Evolutionary conservation across 1,284 basidiomycete genomes (phyloP), one percentile per base, ranked within the genome.

Genomic region (Sporisorium scitamineum): DNA sequence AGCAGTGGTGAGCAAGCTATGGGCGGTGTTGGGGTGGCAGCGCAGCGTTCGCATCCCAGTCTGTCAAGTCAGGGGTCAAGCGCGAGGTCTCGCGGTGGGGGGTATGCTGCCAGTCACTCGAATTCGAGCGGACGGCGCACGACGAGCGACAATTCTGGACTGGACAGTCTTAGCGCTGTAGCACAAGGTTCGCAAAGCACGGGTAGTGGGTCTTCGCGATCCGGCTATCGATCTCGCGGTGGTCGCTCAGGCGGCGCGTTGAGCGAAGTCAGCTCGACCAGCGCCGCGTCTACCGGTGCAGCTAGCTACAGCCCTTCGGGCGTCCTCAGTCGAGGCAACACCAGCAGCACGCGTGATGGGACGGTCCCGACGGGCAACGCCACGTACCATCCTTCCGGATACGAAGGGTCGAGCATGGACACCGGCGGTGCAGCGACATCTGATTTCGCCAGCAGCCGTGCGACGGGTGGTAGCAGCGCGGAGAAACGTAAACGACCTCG

Each of bases 281-380:
- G 71, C 26, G 64, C 60, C 16, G 76, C 59, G 3, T 79, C 73
- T 34, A 79, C 71, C 3, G 76, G 78, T 5, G 78, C 78, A 9
- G 78, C 78, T 7, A 78, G 76, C 64, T 80, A 79, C 54, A 76
- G 62, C 45, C 76, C 78, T 0, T 70, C 63, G 41, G 71, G 62
- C 10, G 34, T 47, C 20, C 62, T 79, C 11, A 70, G 59, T 14
- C 50, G 78, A 29, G 76, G 57, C 51, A 75, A 70, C 39, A 79
- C 73, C 1, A 41, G 62, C 9, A 77, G 77, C 54, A 77, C 77
- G 20, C 62, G 77, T 22, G 66, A 61, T 7, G 60, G 58, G 1
- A 39, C 39, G 7, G 54, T 11, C 2, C 55, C 31, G 1, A 59
- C 65, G 2, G 64, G 47, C 29, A 34, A 27, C n/a, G 65, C 58